Evolutionary conservation across 2,329 filamentous ascomycete species (phyloP), one percentile per base, ranked within the genome.

Genomic region (Lasiodiplodia hormozganensis): DNA sequence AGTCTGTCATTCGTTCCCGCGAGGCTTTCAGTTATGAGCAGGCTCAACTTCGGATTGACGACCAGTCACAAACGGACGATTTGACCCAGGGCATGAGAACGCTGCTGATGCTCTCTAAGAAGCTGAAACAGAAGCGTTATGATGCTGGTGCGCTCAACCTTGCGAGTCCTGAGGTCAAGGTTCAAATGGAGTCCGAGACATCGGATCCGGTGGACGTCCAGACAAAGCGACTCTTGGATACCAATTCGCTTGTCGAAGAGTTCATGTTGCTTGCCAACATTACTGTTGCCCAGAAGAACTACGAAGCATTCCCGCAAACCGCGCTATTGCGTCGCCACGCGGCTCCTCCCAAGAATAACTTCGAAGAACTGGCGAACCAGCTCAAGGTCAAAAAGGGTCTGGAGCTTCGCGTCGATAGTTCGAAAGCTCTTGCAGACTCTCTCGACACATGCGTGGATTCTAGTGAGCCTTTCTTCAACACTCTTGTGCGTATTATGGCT

Each of bases 251-350:
- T 5, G 96, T 99, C 34, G 96, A 99, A 78, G 96, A 99, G 78
- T 98, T 99, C 85, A 99, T 99, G 96, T 85, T 99, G 76, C 92
- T 98, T 78, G 96, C 96, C 85, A 99, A 99, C 82, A 94, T 93
- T 76, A 95, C 91, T 73, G 96, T 99, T 36, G 96, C 95, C 7
- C 87, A 89, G 72, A 95, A 93, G 79, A 96, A 97, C 76, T 93
- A 97, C 82, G 88, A 92, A 60, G 90, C 94, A 2, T 98, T 97
- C 81, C 95, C 96, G 0, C 95, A 99, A 80, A 98, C 94, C 0
- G 96, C 96, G 60, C 90, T 99, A 74, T 88, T 99, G 18, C 92
- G 95, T 71, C 92, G 96, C 69, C 96, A 99, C 85, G 94, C 88
- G 21, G 90, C 95, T 16, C 96, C 96, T 3, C 96, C 96, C 8